These are phyloP conservation scores for Exophiala mesophila DNA, from an alignment of 2,329 filamentous ascomycete genomes.

Conservation along the genomic window DNA sequence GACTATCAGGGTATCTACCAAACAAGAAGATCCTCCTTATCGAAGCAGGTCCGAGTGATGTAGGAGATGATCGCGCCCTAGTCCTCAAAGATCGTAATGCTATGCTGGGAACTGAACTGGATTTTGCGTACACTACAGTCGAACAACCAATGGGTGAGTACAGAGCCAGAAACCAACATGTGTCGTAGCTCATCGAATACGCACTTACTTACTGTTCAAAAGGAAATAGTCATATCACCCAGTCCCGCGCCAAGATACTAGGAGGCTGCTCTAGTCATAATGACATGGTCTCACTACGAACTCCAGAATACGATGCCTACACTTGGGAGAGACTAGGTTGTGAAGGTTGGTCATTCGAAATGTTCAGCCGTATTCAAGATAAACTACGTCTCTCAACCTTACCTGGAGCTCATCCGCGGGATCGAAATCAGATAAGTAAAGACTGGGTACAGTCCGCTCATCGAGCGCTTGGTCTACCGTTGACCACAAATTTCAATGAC, in stretches of 20 bases:
- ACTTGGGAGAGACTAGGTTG: not conserved
- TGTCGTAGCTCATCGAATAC: not conserved
- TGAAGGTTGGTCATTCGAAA: not conserved
- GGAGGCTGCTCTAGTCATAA: not conserved
- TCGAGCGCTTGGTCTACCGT: not conserved
- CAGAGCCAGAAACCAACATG: no score
- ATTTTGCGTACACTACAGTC: not conserved
- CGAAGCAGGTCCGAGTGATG: slow-evolving; percentile 37
- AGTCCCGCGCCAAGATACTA: not conserved
- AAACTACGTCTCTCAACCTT: not conserved
- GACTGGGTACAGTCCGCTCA: not conserved
- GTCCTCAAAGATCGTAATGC: slow-evolving; percentile 2
- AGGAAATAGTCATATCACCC: not conserved
- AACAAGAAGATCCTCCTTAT: slow-evolving; percentile 39
- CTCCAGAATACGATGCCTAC: not conserved
- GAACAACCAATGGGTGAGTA: not conserved
- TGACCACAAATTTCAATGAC: not conserved
- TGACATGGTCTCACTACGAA: not conserved
- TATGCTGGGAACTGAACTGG: not conserved
- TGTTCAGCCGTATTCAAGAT: not conserved
- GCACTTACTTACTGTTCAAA: not conserved
- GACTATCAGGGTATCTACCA: slow-evolving; percentile 33
- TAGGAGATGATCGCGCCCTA: slow-evolving; percentile 16
- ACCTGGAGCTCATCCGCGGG: slow-evolving; percentile 1
- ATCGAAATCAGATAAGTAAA: not conserved